These are phyloP conservation scores for Aphanomyces astaci DNA, from an alignment of 352 stramenopile species.

Conservation along the genomic window DNA sequence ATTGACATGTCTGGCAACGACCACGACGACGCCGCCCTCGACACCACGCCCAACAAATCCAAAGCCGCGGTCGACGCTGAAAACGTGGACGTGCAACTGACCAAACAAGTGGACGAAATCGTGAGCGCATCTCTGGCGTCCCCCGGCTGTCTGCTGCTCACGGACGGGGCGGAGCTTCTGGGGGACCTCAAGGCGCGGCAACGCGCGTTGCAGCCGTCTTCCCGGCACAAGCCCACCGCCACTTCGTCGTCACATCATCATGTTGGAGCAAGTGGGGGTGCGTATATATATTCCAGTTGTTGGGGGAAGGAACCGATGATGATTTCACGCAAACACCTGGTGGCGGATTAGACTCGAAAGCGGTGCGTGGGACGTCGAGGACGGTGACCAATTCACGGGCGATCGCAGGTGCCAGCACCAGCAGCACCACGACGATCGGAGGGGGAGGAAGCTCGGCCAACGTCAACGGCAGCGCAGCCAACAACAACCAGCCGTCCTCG, in stretches of 20 bases:
- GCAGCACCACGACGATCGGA: background rate
- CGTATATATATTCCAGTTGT: background rate
- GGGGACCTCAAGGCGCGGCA: constrained; percentile 54
- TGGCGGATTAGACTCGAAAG: background rate
- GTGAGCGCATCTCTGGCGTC: constrained; percentile 60
- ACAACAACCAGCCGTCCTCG: no score
- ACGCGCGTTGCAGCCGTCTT: constrained; percentile 28
- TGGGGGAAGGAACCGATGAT: no score
- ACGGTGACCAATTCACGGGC: background rate
- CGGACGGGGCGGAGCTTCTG: constrained; percentile 63
- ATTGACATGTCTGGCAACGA: constrained; percentile 30
- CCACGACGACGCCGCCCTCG: constrained; percentile 24
- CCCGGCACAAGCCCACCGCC: constrained; percentile 17
- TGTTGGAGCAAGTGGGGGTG: no score
- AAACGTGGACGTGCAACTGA: constrained; percentile 46
- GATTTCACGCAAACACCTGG: no score
- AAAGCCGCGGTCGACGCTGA: constrained; percentile 21
- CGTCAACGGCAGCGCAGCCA: constrained; percentile 35
- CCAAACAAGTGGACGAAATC: constrained; percentile 73
- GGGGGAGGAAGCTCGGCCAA: constrained; percentile 13
- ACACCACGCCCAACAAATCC: constrained; percentile 14
- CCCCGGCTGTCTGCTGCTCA: constrained; percentile 68
- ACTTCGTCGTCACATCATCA: constrained; percentile 29
- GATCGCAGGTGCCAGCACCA: background rate
- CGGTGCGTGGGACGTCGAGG: background rate